A percentile compares a stretch with the other conserved stretches of the same genome.
These are phyloP conservation scores for Aspergillus fijiensis DNA, from an alignment of 2,329 filamentous ascomycete genomes.

Conservation along the genomic window DNA sequence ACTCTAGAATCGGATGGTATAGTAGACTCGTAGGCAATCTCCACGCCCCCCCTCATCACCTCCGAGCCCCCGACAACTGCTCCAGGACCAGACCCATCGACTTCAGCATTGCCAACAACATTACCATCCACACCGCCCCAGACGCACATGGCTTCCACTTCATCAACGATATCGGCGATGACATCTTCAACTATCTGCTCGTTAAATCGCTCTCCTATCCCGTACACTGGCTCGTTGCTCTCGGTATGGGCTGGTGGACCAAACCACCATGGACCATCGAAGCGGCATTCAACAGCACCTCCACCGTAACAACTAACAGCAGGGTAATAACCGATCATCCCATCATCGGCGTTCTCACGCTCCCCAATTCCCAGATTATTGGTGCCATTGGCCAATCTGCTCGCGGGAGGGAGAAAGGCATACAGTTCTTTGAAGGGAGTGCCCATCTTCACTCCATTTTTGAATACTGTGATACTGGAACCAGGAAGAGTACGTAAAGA, in stretches of 20 bases:
- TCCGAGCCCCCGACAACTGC: conserved; percentile 33
- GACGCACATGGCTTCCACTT: conserved; percentile 75
- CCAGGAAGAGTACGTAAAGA: conserved; percentile 83
- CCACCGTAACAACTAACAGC: conserved; percentile 89
- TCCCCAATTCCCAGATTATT: conserved; percentile 61
- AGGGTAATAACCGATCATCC: conserved; percentile 92
- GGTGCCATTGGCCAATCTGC: conserved; percentile 48
- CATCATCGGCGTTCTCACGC: conserved; percentile 86
- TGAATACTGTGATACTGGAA: conserved; percentile 85
- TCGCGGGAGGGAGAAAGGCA: conserved; percentile 88
- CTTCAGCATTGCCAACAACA: conserved; percentile 30
- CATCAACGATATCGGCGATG: conserved; percentile 88
- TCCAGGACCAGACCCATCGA: conserved; percentile 26
- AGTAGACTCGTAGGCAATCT: conserved; percentile 30
- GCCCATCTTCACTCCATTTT: conserved; percentile 84
- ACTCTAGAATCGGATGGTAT: conserved; percentile 13
- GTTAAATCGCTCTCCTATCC: conserved; percentile 75
- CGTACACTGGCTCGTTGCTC: conserved; percentile 48
- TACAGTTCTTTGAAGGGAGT: conserved; percentile 85
- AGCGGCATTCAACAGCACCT: conserved; percentile 88
- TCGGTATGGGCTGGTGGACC: conserved; percentile 63
- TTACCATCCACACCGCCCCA: conserved; percentile 44
- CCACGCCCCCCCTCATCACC: conserved; percentile 33
- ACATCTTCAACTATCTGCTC: conserved; percentile 96
- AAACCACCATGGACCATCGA: conserved; percentile 90